A percentile compares a stretch with the other conserved stretches of the same genome.
phyloP scores from a whole-genome alignment of 208 protist genomes.

The Herpetomonas samuelpessoai region DNA sequence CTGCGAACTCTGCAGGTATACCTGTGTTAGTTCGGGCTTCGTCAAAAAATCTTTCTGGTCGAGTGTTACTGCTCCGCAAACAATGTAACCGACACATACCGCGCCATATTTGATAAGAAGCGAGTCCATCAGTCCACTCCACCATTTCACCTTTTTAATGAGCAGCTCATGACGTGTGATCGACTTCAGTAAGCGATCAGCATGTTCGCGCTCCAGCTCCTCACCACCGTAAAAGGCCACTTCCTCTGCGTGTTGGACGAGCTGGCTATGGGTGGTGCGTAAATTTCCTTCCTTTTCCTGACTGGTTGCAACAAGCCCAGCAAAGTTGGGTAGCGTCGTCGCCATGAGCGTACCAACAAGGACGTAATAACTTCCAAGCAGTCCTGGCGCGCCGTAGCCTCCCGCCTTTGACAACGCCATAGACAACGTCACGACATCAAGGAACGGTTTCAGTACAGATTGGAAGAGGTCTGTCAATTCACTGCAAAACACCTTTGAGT shows the following conservation, averaged over 20 bases:
- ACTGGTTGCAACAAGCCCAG: slow-evolving; percentile 47
- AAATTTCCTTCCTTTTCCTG: slow-evolving; percentile 84
- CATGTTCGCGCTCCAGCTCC: slow-evolving; percentile 71
- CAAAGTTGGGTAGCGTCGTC: slow-evolving; percentile 69
- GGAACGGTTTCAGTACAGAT: slow-evolving; percentile 68
- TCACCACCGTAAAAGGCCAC: slow-evolving; percentile 91
- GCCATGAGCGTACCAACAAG: slow-evolving; percentile 58
- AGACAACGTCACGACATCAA: slow-evolving; percentile 82
- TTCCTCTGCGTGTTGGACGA: slow-evolving; percentile 87
- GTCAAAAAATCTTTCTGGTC: slow-evolving; percentile 26
- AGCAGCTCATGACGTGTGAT: slow-evolving; percentile 60
- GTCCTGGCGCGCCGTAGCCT: slow-evolving; percentile 43
- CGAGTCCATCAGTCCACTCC: slow-evolving; percentile 47
- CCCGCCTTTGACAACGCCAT: slow-evolving; percentile 46
- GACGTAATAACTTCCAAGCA: slow-evolving; percentile 76
- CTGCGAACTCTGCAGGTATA: slow-evolving; percentile 68
- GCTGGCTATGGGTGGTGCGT: slow-evolving; percentile 70
- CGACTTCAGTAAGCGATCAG: slow-evolving; percentile 56
- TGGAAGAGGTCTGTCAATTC: slow-evolving; percentile 67
- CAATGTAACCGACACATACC: slow-evolving; percentile 61
- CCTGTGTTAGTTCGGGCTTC: slow-evolving; percentile 51
- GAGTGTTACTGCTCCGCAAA: slow-evolving; percentile 59
- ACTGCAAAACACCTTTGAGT: slow-evolving; percentile 74
- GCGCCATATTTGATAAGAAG: slow-evolving; percentile 81
- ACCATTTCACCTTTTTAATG: slow-evolving; percentile 78